Evolutionary conservation across 768 basidiomycete genomes (phyloP).

Genomic region (Lactifluus pinguis): DNA sequence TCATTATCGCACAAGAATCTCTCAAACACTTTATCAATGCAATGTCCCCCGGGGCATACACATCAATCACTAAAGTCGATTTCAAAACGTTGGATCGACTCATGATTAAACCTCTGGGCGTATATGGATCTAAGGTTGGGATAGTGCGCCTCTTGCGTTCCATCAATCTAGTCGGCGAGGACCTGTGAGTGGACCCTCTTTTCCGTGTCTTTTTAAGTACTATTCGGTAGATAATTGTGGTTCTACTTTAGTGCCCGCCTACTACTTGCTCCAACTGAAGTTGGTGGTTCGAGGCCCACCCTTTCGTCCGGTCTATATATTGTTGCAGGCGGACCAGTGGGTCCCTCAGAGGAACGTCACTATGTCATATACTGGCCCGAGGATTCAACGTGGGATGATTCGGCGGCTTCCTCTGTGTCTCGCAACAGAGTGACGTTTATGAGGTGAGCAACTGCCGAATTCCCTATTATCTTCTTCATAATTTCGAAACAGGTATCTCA

Average conservation of each 20-base stretch:
- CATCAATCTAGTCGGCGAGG: constrained; percentile 30
- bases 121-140: constrained; percentile 46
- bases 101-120: constrained; percentile 40
- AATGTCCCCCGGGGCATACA: constrained; percentile 42
- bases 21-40: constrained; percentile 39
- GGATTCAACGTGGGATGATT: constrained; percentile 48
- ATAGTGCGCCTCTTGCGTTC: constrained; percentile 38
- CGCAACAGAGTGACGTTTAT: constrained; percentile 55
- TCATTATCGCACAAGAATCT: constrained; percentile 47
- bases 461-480: background rate
- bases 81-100: constrained; percentile 42
- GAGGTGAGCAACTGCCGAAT: constrained; percentile 31
- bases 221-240: background rate
- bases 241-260: constrained; percentile 12
- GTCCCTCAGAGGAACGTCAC: constrained; percentile 22
- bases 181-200: constrained; percentile 29
- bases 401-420: constrained; percentile 33
- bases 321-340: background rate
- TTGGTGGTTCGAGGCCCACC: background rate
- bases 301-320: background rate
- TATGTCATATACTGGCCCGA: constrained; percentile 58
- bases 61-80: constrained; percentile 44
- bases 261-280: constrained; percentile 12
- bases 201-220: background rate
- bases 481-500: background rate